Conservation (phyloP, 1,139 yeast genomes). For the Pichia sp. region DNA sequence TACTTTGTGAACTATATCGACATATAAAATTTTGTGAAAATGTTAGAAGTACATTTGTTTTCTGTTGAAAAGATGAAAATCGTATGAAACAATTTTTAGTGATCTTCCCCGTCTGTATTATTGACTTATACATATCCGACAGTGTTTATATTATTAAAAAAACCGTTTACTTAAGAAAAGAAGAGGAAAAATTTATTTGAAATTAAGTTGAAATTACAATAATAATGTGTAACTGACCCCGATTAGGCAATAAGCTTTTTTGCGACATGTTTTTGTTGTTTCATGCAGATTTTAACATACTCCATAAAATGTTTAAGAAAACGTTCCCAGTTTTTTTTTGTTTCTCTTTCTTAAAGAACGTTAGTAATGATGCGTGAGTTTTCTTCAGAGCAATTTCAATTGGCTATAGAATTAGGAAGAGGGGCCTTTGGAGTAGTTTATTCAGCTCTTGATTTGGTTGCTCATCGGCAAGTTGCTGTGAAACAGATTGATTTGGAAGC, state of each 20-base stretch:
- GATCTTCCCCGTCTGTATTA: too few relatives aligned
- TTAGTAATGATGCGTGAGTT: constrained; percentile 21
- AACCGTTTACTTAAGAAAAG: too few relatives aligned
- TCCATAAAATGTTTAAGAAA: too few relatives aligned
- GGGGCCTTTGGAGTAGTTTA: constrained; percentile 90
- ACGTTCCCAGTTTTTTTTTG: neutral
- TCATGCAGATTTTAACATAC: neutral
- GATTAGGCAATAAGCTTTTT: neutral
- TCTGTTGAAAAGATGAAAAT: too few relatives aligned
- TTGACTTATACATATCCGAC: too few relatives aligned
- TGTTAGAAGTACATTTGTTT: too few relatives aligned
- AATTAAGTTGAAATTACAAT: neutral
- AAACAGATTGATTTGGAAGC: constrained; percentile 75
- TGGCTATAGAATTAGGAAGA: constrained; percentile 73
- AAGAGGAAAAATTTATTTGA: too few relatives aligned
- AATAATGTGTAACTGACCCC: neutral
- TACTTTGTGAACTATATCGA: neutral
- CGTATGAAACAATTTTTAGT: too few relatives aligned
- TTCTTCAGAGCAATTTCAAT: constrained; percentile 46
- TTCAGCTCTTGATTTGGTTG: constrained; percentile 53
- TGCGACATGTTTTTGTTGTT: neutral
- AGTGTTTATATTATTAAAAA: too few relatives aligned
- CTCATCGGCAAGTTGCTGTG: constrained; percentile 52
- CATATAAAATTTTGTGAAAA: neutral
- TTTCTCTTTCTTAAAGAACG: too few relatives aligned